Percentiles rank a stretch among this genome's conserved stretches.
Conservation (phyloP, 805 yeast genomes). For the Barnettozyma sp. region DNA sequence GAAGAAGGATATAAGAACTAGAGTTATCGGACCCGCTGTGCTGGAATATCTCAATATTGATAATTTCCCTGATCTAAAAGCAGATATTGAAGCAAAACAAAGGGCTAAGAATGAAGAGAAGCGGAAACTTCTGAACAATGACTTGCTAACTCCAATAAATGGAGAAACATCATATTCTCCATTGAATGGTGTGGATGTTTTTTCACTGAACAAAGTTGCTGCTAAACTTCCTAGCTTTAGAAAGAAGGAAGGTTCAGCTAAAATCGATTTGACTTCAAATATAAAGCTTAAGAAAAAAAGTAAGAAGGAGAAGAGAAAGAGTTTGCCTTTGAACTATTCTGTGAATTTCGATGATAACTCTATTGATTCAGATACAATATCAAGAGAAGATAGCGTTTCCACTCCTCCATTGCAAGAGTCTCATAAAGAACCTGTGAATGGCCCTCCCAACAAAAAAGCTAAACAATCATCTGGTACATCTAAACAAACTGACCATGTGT, state of each 20-base stretch:
- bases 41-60: constrained; percentile 53
- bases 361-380: constrained; percentile 7
- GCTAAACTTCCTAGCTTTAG: constrained; percentile 17
- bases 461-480: constrained; percentile 4
- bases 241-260: constrained; percentile 22
- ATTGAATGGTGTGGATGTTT: constrained; percentile 18
- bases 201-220: constrained; percentile 13
- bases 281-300: constrained; percentile 6
- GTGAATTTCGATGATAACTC: constrained; percentile 17
- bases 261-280: constrained; percentile 7
- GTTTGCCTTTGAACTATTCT: constrained; percentile 13
- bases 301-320: constrained; percentile 19
- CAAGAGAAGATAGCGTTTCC: constrained; percentile 8
- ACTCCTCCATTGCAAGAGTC: constrained; percentile 11
- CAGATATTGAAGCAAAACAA: constrained; percentile 23
- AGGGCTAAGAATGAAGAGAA: neutral
- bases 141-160: neutral
- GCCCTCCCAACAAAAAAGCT: constrained; percentile 14
- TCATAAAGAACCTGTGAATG: constrained; percentile 6
- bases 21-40: constrained; percentile 63
- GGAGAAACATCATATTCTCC: constrained; percentile 10
- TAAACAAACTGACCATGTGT: constrained; percentile 4
- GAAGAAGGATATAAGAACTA: constrained; percentile 65
- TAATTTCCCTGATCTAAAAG: constrained; percentile 43
- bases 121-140: neutral